Evolutionary conservation across 805 yeast genomes (phyloP).

Genomic region (Yamadazyma endophytica): DNA sequence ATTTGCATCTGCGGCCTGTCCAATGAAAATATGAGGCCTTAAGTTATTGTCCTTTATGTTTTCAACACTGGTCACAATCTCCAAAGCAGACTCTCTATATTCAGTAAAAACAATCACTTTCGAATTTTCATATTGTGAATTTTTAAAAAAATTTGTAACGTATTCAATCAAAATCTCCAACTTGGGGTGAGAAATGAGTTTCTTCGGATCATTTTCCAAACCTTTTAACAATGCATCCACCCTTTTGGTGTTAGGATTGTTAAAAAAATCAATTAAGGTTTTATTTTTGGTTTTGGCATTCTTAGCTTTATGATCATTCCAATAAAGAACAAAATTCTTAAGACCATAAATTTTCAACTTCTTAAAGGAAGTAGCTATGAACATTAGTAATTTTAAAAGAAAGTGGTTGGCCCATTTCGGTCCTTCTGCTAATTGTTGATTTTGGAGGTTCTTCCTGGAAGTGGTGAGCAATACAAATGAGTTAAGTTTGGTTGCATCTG

Average conservation of each 20-base stretch:
- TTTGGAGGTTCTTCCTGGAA: constrained; percentile 51
- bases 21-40: constrained; percentile 84
- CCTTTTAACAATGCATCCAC: constrained; percentile 42
- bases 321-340: constrained; percentile 66
- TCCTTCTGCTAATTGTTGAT: constrained; percentile 60
- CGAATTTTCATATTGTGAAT: constrained; percentile 44
- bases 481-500: constrained; percentile 65
- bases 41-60: constrained; percentile 17
- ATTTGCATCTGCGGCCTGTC: constrained; percentile 65
- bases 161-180: constrained; percentile 47
- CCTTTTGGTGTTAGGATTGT: constrained; percentile 30
- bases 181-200: constrained; percentile 57
- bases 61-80: constrained; percentile 68
- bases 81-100: constrained; percentile 84
- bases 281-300: constrained; percentile 59
- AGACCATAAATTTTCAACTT: constrained; percentile 80
- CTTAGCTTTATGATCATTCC: constrained; percentile 53
- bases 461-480: constrained; percentile 70
- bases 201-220: constrained; percentile 1
- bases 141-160: constrained; percentile 41
- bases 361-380: constrained; percentile 67
- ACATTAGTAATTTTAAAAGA: constrained; percentile 57
- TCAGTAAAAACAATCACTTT: constrained; percentile 87
- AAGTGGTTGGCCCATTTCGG: constrained; percentile 69
- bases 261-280: constrained; percentile 58